Base-by-base conservation (phyloP, 1,284 basidiomycete genomes). In the Moesziomyces sp. region DNA sequence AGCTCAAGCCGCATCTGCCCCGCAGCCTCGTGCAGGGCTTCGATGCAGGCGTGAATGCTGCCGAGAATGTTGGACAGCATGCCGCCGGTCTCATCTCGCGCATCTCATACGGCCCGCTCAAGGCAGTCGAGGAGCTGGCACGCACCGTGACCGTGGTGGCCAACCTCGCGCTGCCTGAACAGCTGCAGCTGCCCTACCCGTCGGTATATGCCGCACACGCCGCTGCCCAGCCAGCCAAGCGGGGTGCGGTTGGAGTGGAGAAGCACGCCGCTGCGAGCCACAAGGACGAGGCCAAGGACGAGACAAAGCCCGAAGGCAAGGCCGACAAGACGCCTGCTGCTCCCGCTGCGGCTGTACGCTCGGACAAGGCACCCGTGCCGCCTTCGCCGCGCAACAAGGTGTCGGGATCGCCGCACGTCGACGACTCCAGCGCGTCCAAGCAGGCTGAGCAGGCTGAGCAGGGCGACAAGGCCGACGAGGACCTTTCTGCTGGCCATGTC, bases 171-270 rank as follows among this genome's bases (percentile, higher is more conserved):
- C 58, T 73, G 16, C 70, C 70, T 40, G 46, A 57, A 0, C 46
- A 57, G 46, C 47, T 73, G 19, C 70, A 73, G 60, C 53, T 73
- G 14, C 70, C 70, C 4, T 68, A 68, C 21, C 70, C 70, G 3
- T 62, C 57, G 46, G 54, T 73, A n/a, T 73, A 64, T 42, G 33
- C 49, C n/a, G 59, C 63, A 23, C 30, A 26, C 7, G 49, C 50
- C 18, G 38, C 28, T n/a, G 26, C 43, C 24, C 47, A 47, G 9
- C 44, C 46, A 2, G 35, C n/a, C 28, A 57, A 2, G 6, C 9
- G 6, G 1, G 14, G 35, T 6, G 35, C 35, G 14, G 14, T 38
- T 38, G 35, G 5, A 18, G 16, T 18, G 14, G 35, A 14, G 4
- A 38, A 38, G 35, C 11, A 1, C 35, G 35, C 11, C 5, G 35